Evolutionary conservation across 1,139 yeast species (phyloP).

Genomic region (Geotrichum klebahnii): DNA sequence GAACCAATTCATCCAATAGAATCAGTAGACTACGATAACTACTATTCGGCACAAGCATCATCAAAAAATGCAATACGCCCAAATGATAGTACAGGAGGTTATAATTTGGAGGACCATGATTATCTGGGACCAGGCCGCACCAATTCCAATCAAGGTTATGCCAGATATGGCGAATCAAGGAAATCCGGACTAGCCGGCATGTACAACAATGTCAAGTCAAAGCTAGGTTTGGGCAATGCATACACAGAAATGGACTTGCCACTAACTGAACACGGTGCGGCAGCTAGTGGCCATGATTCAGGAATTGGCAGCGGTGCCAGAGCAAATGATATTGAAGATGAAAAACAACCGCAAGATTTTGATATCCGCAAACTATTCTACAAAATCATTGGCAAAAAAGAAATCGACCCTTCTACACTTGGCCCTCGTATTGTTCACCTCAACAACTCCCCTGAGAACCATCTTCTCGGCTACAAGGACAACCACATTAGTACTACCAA

Average conservation of each 20-base stretch:
- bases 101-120: conserved; percentile 19
- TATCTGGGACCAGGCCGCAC: conserved; percentile 6
- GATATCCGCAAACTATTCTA: conserved; percentile 56
- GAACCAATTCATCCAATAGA: conserved; percentile 18
- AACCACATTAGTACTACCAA: conserved; percentile 96
- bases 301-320: conserved; percentile 23
- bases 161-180: conserved; percentile 15
- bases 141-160: conserved; percentile 6
- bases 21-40: conserved; percentile 15
- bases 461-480: conserved; percentile 57
- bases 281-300: conserved; percentile 14
- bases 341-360: conserved; percentile 42
- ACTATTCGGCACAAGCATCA: conserved; percentile 3
- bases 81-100: conserved; percentile 4
- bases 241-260: conserved; percentile 39
- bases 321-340: conserved; percentile 25
- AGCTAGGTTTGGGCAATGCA: conserved; percentile 32
- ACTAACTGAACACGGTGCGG: conserved; percentile 31
- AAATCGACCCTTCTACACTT: conserved; percentile 35
- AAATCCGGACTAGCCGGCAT: conserved; percentile 31
- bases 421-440: conserved; percentile 70
- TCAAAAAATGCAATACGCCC: neutral
- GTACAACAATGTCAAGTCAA: conserved; percentile 32
- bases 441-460: conserved; percentile 56
- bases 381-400: conserved; percentile 43